phyloP scores from a whole-genome alignment of 441 rosid genomes.

The Pelargonium australe region DNA sequence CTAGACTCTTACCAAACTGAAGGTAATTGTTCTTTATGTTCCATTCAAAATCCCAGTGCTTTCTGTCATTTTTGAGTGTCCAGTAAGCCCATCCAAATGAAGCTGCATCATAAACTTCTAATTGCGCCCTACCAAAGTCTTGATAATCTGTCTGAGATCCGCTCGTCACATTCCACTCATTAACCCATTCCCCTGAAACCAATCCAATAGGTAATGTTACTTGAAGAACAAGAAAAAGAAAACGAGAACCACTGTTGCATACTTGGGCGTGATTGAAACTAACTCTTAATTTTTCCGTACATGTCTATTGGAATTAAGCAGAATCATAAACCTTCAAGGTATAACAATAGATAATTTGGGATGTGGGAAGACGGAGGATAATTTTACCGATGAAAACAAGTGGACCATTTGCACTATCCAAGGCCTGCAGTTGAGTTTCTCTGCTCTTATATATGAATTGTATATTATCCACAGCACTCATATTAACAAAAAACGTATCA shows the following conservation, averaged over 20 bases:
- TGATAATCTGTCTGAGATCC: slow-evolving; percentile 55
- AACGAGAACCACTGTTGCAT: neutral
- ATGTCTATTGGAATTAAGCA: too few relatives aligned
- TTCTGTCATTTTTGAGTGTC: slow-evolving; percentile 61
- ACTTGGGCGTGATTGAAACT: neutral
- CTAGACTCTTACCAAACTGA: slow-evolving; percentile 38
- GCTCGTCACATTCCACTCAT: slow-evolving; percentile 55
- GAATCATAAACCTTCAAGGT: too few relatives aligned
- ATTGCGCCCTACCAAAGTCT: slow-evolving; percentile 55
- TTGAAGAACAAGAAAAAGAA: too few relatives aligned
- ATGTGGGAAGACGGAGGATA: neutral
- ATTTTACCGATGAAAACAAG: slow-evolving; percentile 57
- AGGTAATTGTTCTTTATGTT: slow-evolving; percentile 54
- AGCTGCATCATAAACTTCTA: slow-evolving; percentile 54
- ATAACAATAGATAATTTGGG: too few relatives aligned
- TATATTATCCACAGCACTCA: slow-evolving; percentile 51
- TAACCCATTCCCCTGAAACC: slow-evolving; percentile 71
- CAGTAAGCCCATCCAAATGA: slow-evolving; percentile 81
- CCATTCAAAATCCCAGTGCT: slow-evolving; percentile 88
- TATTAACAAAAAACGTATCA: slow-evolving; percentile 46
- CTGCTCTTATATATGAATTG: slow-evolving; percentile 48
- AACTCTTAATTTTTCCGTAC: neutral
- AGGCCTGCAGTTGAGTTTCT: slow-evolving; percentile 48
- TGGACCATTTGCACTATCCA: slow-evolving; percentile 45
- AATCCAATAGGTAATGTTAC: neutral